A percentile compares a stretch with the other conserved stretches of the same genome.
phyloP scores from a whole-genome alignment of 768 basidiomycete species.

The Phanerochaete carnosa region DNA sequence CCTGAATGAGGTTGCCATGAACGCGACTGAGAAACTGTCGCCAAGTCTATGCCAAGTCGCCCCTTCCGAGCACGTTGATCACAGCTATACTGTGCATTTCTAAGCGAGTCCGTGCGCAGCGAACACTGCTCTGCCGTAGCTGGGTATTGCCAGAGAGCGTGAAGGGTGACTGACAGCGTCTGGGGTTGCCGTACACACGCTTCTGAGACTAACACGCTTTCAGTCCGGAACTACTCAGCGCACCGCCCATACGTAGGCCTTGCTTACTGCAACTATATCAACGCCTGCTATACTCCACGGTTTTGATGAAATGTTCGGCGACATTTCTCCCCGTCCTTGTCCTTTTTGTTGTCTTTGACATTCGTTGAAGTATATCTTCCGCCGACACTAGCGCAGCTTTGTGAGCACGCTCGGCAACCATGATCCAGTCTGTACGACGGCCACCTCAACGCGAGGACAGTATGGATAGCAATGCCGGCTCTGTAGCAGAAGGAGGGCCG shows the following conservation, averaged over 20 bases:
- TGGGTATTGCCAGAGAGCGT: no score
- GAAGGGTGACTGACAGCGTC: not conserved
- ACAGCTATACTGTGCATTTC: not conserved
- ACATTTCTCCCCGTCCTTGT: not conserved
- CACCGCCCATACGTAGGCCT: not conserved
- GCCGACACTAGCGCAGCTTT: not conserved
- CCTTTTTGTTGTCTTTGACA: not conserved
- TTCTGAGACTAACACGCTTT: no score
- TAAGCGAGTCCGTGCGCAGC: no score
- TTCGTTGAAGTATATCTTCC: not conserved
- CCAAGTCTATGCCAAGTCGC: no score
- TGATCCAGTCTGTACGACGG: not conserved
- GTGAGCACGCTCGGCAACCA: not conserved
- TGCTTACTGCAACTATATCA: not conserved
- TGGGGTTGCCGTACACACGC: not conserved
- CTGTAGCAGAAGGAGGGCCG: not conserved
- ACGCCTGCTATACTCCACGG: not conserved
- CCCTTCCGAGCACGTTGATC: not conserved
- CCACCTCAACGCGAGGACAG: not conserved
- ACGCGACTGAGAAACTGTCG: no score
- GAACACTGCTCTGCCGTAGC: no score
- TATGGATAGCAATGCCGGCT: not conserved
- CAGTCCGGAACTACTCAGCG: not conserved
- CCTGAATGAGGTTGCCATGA: no score
- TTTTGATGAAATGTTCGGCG: not conserved